A percentile compares a stretch with the other conserved stretches of the same genome.
phyloP scores from a whole-genome alignment of 371 early-diverging fungal species.

The Rhizopus arrhizus region DNA sequence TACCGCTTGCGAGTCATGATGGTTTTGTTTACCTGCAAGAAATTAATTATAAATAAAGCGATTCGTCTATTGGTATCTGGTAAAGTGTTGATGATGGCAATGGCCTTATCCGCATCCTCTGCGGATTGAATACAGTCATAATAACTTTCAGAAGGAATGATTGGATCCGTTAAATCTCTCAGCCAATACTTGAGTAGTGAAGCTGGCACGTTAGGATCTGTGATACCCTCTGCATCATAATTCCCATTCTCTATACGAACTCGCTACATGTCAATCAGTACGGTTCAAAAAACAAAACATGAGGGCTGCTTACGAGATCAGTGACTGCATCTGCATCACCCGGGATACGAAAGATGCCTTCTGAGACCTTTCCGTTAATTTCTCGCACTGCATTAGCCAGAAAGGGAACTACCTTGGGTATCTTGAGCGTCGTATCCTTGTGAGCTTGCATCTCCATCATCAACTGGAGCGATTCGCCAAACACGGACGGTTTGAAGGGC shows the following conservation, averaged over 20 bases:
- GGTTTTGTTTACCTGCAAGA: constrained; percentile 61
- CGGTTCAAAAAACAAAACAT: too few species aligned
- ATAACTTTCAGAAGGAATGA: constrained; percentile 83
- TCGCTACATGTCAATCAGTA: constrained; percentile 34
- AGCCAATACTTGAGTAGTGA: constrained; percentile 94
- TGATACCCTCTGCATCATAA: constrained; percentile 68
- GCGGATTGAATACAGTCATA: constrained; percentile 65
- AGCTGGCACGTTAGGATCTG: constrained; percentile 91
- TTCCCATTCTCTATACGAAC: constrained; percentile 83
- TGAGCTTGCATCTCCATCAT: constrained; percentile 74
- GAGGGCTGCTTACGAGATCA: constrained; percentile 59
- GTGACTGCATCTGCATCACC: constrained; percentile 92
- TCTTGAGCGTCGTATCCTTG: constrained; percentile 21
- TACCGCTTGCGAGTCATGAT: neutral
- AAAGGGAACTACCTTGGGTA: constrained; percentile 85
- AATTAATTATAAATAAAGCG: constrained; percentile 75
- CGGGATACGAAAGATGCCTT: constrained; percentile 96
- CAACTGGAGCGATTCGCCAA: constrained; percentile 86
- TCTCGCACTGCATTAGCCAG: constrained; percentile 74
- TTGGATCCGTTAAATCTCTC: constrained; percentile 88
- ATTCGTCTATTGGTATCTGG: constrained; percentile 80
- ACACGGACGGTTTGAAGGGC: constrained; percentile 86
- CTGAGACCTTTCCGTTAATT: constrained; percentile 78
- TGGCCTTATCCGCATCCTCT: constrained; percentile 59
- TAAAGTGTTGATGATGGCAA: constrained; percentile 64